Evolutionary conservation across 495 filamentous ascomycete species (phyloP).

Genomic region (Aspergillus homomorphus): DNA sequence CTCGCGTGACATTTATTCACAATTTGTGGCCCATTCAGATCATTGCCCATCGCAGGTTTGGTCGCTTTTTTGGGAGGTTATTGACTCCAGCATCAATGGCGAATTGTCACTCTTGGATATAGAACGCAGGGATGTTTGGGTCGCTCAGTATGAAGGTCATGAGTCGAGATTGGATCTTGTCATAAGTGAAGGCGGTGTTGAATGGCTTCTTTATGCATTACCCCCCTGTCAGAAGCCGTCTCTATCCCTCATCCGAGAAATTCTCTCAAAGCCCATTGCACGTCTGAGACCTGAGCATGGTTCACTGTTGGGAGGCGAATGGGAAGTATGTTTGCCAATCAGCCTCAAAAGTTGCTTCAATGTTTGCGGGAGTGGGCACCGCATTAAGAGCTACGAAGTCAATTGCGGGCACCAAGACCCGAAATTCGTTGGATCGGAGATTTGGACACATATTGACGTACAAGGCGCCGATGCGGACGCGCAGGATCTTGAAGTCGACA

Average conservation of each 20-base stretch:
- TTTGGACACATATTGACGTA: constrained; percentile 41
- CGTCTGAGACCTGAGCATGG: constrained; percentile 37
- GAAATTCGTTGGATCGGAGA: constrained; percentile 30
- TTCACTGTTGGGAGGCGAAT: constrained; percentile 42
- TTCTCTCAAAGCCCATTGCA: constrained; percentile 55
- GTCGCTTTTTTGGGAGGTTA: constrained; percentile 34
- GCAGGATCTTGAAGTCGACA: constrained; percentile 34
- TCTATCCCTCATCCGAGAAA: constrained; percentile 41
- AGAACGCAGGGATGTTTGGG: constrained; percentile 51
- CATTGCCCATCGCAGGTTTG: constrained; percentile 23
- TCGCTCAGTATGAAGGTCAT: constrained; percentile 48
- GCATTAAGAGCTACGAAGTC: constrained; percentile 26
- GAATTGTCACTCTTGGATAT: constrained; percentile 46
- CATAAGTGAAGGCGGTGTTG: constrained; percentile 34
- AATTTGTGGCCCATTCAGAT: constrained; percentile 14
- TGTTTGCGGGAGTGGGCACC: constrained; percentile 24
- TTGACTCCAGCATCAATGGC: constrained; percentile 32
- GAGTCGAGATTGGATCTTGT: constrained; percentile 48
- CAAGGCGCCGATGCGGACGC: constrained; percentile 26
- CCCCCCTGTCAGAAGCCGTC: constrained; percentile 32
- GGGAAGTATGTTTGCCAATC: constrained; percentile 50
- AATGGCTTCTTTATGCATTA: constrained; percentile 58
- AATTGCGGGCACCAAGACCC: constrained; percentile 40
- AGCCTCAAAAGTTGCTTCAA: constrained; percentile 21
- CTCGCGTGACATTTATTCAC: constrained; percentile 23